phyloP scores from a whole-genome alignment of 768 basidiomycete genomes.

The Glaciozyma antarctica region DNA sequence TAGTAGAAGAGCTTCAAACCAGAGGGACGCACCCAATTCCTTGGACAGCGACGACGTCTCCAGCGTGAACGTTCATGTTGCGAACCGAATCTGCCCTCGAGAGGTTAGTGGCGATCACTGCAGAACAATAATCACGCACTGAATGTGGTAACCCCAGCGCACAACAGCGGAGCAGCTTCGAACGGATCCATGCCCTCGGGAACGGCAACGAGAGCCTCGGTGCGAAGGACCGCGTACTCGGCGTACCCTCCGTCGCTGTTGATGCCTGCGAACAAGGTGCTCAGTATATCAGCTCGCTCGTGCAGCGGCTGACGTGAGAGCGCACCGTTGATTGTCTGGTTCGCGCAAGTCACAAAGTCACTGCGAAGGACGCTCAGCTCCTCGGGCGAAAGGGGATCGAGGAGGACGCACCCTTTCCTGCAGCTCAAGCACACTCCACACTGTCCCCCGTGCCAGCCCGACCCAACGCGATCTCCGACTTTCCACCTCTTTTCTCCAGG shows the following conservation, averaged over 20 bases:
- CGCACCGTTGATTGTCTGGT: slow-evolving; percentile 33
- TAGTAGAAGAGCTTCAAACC: too few relatives aligned
- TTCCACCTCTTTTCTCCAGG: slow-evolving; percentile 29
- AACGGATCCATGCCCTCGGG: slow-evolving; percentile 26
- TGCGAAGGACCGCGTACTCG: slow-evolving; percentile 36
- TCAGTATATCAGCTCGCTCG: too few relatives aligned
- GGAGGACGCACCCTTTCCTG: background rate
- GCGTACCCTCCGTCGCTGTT: slow-evolving; percentile 25
- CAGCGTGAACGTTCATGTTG: slow-evolving; percentile 38
- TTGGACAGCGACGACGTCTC: slow-evolving; percentile 42
- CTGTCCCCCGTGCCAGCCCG: slow-evolving; percentile 27
- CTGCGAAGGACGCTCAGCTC: slow-evolving; percentile 11
- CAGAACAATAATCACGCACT: background rate
- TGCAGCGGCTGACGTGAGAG: too few relatives aligned
- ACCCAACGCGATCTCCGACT: slow-evolving; percentile 33
- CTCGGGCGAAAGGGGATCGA: too few relatives aligned
- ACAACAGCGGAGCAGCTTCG: slow-evolving; percentile 22
- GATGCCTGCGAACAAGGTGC: background rate
- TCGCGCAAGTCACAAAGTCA: slow-evolving; percentile 30
- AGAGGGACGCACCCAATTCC: slow-evolving; percentile 35
- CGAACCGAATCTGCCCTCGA: slow-evolving; percentile 29
- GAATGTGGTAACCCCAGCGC: slow-evolving; percentile 42
- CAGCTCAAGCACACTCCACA: slow-evolving; percentile 5
- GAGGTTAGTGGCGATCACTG: too few relatives aligned
- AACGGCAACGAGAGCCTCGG: slow-evolving; percentile 21